Evolutionary conservation across 2,329 filamentous ascomycete genomes (phyloP), one percentile per base, ranked within the genome.

Genomic region (Hymenoscyphus infarciens): DNA sequence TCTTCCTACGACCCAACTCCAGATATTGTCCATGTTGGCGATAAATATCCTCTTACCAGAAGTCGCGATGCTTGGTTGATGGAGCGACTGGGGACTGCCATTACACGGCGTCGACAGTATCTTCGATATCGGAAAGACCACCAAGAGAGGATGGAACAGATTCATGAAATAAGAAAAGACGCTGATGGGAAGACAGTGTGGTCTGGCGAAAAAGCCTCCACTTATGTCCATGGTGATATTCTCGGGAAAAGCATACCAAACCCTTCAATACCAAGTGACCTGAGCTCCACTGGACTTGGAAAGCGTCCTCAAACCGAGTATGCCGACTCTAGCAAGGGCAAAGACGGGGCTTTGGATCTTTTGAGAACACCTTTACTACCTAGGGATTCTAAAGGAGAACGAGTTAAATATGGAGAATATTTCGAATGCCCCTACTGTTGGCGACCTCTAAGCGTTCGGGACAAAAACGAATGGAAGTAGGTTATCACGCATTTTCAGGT

Each of bases 101-200:
- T 71, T 49, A 64, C 71, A 2, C 62, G 67, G 52, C 65, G 71
- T 13, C 55, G 71, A 52, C 66, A 70, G 19, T 71, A 69, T 35
- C 61, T 72, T 33, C 62, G 61, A 2, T 73, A 71, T 59, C 64
- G 65, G 25, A 62, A 67, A 16, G 64, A 71, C 2, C 70, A 72
- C 25, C 57, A 61, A n/a, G 54, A 60, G 45, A 63, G 42, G 31
- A 38, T 60, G 39, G 45, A 58, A 19, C 27, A 59, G 10, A 38
- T 57, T 10, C 60, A 61, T 38, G 25, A n/a, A 22, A 5, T 61
- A 6, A 49, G n/a, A 19, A 49, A 59, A 56, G 42, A 60, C 22
- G 13, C 33, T 1, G 61, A 59, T 39, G 61, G 61, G 49, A 59
- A 63, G 15, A 59, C 61, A 22, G 35, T 63, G 3, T 63, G 49